phyloP scores from a whole-genome alignment of 179 eudicot species.

The Silene noctiflora region DNA sequence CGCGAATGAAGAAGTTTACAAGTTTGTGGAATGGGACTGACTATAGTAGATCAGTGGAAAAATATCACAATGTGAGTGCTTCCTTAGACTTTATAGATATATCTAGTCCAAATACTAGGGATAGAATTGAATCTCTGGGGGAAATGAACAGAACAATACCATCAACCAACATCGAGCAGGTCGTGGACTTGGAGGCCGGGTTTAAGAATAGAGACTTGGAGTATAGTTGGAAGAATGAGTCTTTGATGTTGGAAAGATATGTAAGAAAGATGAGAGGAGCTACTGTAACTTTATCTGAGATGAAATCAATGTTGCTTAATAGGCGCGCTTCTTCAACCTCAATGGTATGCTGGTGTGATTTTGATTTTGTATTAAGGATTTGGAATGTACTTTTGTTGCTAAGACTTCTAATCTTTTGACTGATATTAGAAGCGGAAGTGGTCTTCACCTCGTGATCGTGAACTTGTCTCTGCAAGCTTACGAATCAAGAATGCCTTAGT shows the following conservation, averaged over 20 bases:
- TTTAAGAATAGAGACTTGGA: constrained; percentile 6
- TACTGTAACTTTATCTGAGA: constrained; percentile 43
- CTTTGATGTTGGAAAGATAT: constrained; percentile 25
- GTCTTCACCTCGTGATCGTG: constrained; percentile 48
- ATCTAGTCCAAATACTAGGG: background rate
- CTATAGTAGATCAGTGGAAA: background rate
- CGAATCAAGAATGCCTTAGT: constrained; percentile 50
- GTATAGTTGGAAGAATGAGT: constrained; percentile 23
- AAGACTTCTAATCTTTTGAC: constrained; percentile 14
- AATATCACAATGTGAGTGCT: background rate
- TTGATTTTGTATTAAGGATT: background rate
- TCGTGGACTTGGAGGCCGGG: constrained; percentile 15
- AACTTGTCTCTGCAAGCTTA: constrained; percentile 46
- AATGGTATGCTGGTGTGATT: constrained; percentile 33
- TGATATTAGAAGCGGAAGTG: constrained; percentile 36
- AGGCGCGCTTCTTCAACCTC: constrained; percentile 23
- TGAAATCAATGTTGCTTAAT: constrained; percentile 42
- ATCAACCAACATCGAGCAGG: constrained; percentile 6
- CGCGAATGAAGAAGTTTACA: background rate
- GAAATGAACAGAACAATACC: background rate
- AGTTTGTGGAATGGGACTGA: constrained; percentile 3
- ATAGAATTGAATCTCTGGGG: background rate
- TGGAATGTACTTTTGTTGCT: background rate
- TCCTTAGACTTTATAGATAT: background rate
- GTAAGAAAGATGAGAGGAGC: constrained; percentile 33